phyloP scores from a whole-genome alignment of 805 yeast genomes.

The Nakazawaea sp. region DNA sequence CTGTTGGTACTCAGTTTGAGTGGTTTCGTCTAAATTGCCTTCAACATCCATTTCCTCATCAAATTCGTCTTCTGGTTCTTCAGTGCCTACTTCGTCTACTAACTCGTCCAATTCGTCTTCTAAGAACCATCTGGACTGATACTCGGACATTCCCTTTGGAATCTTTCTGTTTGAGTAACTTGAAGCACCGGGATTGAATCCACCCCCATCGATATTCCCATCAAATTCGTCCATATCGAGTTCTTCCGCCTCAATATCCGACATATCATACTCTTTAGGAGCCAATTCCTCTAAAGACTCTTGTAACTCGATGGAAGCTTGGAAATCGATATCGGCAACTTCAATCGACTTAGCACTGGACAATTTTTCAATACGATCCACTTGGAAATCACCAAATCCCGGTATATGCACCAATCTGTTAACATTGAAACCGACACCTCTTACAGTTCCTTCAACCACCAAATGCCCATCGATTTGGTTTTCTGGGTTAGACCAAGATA shows the following conservation, averaged over 20 bases:
- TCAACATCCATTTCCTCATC: conserved; percentile 20
- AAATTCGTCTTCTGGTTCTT: conserved; percentile 28
- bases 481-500: conserved; percentile 30
- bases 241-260: conserved; percentile 20
- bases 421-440: conserved; percentile 80
- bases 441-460: conserved; percentile 71
- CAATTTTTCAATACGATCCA: conserved; percentile 57
- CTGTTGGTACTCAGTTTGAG: conserved; percentile 18
- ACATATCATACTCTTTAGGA: conserved; percentile 45
- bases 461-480: conserved; percentile 33
- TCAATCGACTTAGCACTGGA: conserved; percentile 14
- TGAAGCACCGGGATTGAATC: conserved; percentile 18
- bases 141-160: conserved; percentile 71
- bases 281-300: conserved; percentile 57
- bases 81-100: conserved; percentile 31
- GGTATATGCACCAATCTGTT: conserved; percentile 81
- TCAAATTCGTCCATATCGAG: conserved; percentile 25
- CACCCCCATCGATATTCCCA: conserved; percentile 15
- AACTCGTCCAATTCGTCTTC: conserved; percentile 47
- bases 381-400: conserved; percentile 82
- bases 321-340: conserved; percentile 18
- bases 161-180: conserved; percentile 26
- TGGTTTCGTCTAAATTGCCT: conserved; percentile 20
- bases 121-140: conserved; percentile 69
- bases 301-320: conserved; percentile 32